phyloP scores from a whole-genome alignment of 202 grass and related monocot species.

The Schoenoplectus triqueter region DNA sequence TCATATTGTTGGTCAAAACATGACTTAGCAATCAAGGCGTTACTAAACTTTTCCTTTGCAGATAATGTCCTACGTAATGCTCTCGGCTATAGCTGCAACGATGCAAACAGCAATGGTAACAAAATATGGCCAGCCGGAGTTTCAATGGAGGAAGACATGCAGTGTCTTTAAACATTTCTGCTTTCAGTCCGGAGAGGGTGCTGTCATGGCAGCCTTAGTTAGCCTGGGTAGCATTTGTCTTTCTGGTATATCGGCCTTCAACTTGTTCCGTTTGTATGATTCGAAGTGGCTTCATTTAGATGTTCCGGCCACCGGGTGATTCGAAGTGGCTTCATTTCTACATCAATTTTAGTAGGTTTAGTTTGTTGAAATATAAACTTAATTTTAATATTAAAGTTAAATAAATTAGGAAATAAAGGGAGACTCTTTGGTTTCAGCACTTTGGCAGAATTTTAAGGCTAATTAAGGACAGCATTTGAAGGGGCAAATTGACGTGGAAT shows the following conservation, averaged over 20 bases:
- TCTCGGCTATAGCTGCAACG: conserved; percentile 60
- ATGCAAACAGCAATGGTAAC: conserved; percentile 56
- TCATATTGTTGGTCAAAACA: neutral
- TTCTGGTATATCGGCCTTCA: conserved; percentile 73
- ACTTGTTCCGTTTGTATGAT: conserved; percentile 83
- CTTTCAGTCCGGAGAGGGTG: conserved; percentile 51
- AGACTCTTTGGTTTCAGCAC: too few species aligned
- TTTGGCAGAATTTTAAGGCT: too few species aligned
- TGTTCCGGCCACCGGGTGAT: neutral
- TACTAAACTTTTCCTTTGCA: conserved; percentile 25
- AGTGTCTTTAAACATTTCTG: conserved; percentile 78
- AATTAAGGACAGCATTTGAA: too few species aligned
- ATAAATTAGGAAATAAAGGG: too few species aligned
- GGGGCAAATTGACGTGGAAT: too few species aligned
- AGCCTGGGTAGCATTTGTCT: conserved; percentile 50
- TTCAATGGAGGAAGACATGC: conserved; percentile 97
- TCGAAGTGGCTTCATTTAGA: conserved; percentile 28
- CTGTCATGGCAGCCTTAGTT: conserved; percentile 54
- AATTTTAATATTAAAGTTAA: too few species aligned
- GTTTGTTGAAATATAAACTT: too few species aligned
- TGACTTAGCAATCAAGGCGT: too few species aligned
- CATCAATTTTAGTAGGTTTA: neutral
- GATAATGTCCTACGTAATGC: conserved; percentile 66
- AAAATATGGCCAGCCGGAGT: conserved; percentile 65
- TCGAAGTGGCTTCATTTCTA: neutral